A percentile compares a stretch with the other conserved stretches of the same genome.
These are phyloP conservation scores for Annona cherimola DNA, from an alignment of 164 flowering plant genomes.

Conservation along the genomic window DNA sequence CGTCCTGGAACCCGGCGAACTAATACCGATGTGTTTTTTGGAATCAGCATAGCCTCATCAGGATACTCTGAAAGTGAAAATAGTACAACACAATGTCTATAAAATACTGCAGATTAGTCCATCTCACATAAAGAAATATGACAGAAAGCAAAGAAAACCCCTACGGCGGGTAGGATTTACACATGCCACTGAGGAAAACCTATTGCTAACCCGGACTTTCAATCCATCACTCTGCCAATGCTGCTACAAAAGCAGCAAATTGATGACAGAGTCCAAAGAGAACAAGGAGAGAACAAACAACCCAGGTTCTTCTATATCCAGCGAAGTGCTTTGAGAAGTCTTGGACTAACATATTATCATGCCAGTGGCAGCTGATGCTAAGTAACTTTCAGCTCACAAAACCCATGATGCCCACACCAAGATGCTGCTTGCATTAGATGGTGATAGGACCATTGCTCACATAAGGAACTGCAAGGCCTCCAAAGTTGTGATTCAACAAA, in stretches of 20 bases:
- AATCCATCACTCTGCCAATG: not conserved
- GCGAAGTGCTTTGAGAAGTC: not conserved
- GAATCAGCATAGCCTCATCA: conserved; percentile 86
- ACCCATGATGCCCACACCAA: not conserved
- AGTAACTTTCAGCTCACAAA: not conserved
- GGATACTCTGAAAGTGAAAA: conserved; percentile 88
- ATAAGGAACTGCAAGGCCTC: not conserved
- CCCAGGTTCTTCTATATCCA: not conserved
- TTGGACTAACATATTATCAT: not conserved
- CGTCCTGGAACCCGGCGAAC: conserved; percentile 94
- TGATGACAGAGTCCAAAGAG: not conserved
- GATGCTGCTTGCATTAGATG: not conserved
- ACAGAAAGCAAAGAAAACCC: not conserved
- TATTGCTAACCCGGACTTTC: too few species aligned
- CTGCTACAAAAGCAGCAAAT: not conserved
- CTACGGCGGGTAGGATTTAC: not conserved
- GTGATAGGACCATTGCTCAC: not conserved
- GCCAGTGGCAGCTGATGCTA: not conserved
- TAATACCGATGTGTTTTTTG: conserved; percentile 91
- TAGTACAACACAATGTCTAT: conserved; percentile 29
- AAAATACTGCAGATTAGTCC: conserved; percentile 28
- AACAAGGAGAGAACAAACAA: not conserved
- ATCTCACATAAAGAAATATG: conserved; percentile 8
- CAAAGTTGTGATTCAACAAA: not conserved
- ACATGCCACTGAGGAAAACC: not conserved